phyloP scores from a whole-genome alignment of 2,329 filamentous ascomycete species.

The Chrysosphaeria jannelii region DNA sequence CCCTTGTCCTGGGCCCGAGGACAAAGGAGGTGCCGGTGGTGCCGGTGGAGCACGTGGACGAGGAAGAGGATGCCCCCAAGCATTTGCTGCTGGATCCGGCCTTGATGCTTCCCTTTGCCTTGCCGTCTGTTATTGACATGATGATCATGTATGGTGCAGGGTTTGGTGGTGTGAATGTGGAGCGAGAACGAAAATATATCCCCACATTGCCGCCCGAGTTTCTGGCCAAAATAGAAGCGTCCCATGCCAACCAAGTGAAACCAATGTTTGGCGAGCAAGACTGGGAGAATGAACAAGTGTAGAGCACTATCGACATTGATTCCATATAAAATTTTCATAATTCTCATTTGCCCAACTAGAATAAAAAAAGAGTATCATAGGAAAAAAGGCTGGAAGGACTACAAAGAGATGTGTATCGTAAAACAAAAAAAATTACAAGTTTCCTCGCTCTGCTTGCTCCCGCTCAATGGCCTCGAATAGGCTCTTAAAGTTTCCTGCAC shows the following conservation, averaged over 20 bases:
- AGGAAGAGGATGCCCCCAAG: slow-evolving; percentile 39
- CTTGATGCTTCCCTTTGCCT: slow-evolving; percentile 76
- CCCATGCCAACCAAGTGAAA: slow-evolving; percentile 14
- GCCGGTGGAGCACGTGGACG: slow-evolving; percentile 14
- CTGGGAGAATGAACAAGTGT: slow-evolving; percentile 35
- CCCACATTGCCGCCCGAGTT: slow-evolving; percentile 88
- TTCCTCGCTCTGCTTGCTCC: slow-evolving; percentile 65
- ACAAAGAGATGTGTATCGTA: neutral
- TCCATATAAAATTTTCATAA: no score
- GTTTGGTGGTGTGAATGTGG: slow-evolving; percentile 72
- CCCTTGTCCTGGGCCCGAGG: slow-evolving; percentile 3
- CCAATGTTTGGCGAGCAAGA: slow-evolving; percentile 32
- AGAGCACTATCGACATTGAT: no score
- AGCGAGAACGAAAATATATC: slow-evolving; percentile 82
- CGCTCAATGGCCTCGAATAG: slow-evolving; percentile 87
- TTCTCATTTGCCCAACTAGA: no score
- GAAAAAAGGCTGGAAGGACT: neutral
- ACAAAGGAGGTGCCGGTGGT: slow-evolving; percentile 1
- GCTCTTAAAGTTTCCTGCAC: slow-evolving; percentile 86
- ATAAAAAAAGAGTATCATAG: no score
- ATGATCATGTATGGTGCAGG: slow-evolving; percentile 81
- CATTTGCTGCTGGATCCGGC: slow-evolving; percentile 65
- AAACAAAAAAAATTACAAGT: slow-evolving; percentile 19
- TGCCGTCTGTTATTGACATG: slow-evolving; percentile 94
- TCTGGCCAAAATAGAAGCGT: slow-evolving; percentile 51